Base-by-base conservation (phyloP, 106 monocot species). In the Dactylorhiza incarnata region DNA sequence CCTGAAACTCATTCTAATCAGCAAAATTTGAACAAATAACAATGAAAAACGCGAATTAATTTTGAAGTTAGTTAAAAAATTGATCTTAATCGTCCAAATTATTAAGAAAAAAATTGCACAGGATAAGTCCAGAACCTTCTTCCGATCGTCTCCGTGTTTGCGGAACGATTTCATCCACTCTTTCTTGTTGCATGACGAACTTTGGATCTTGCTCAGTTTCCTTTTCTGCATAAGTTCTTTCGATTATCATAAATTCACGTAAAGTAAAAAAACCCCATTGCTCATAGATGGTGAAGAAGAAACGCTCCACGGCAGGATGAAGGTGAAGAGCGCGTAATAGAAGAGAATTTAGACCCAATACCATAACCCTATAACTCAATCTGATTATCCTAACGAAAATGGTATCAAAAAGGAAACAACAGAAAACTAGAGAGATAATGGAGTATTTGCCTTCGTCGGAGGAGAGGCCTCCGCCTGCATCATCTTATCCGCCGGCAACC, bases 1-100 rank as follows among this genome's bases (percentile, higher is more conserved):
- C 56, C 56, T 56, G 56, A 56, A 56, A 56, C 17, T 56, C 56
- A 56, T 56, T 56, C 16, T 56, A 56, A 56, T 56, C 14, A 56
- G 56, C 56, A 56, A 17, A n/a, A 10, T 56, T 19, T 5, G 56
- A 56, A 56, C 56, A 56, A 56, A 56, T 56, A 56, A 56, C 16
- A 56, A 15, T 56, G 19, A 56, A 15, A 6, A 2, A 56, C 19
- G 19, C 5, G 4, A 56, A 56, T 15, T 6, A 6, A 56, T 56
- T 19, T 56, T 56, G n/a, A 56, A 15, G 14, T 17, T 56, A 56
- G 14, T 56, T 3, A 15, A 56, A 37, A 56, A 56, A n/a, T 56
- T 12, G 6, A 55, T 17, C 55, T 55, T 56, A 19, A 17, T n/a
- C 6, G 5, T 56, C 56, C 15, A 56, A n/a, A 56, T 52, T 37